Evolutionary conservation across 129 eudicot genomes (phyloP), one percentile per base, ranked within the genome.

Genomic region (Chrysanthemum makinoi): DNA sequence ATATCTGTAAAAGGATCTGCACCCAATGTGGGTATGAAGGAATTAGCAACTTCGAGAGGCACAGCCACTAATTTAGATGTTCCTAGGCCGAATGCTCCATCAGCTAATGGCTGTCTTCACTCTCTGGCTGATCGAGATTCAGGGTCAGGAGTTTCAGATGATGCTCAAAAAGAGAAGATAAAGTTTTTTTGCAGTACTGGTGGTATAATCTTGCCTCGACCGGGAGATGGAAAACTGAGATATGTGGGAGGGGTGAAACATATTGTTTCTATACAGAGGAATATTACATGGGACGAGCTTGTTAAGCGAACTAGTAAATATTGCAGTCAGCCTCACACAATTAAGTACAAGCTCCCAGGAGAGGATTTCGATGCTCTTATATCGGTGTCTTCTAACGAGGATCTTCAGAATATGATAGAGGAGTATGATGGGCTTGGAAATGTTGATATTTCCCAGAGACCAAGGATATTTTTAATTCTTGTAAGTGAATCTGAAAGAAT

Each of bases 1-100:
- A 57, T 80, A 60, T 81, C 91, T 52, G 89, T 78, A 19, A 84
- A 59, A 71, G 90, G 81, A 52, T 80, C 86, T 72, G 43, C 8
- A 35, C 43, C 43, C 43, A 35, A 35, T 35, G 43, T 35, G 43
- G 7, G 43, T 35, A 35, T 35, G 43, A 6, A 5, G 43, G 43
- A 35, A 35, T 35, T 35, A 35, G 8, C 43, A 35, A 35, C 43
- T 35, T 35, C 43, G 1, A 35, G 1, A 35, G 43, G 43, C 8
- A 7, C 43, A 35, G 9, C 43, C 43, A 0, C 43, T 6, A 35
- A 5, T 35, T 5, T 35, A 35, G 43, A 35, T 35, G 66, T 72
- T 77, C 43, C 79, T 14, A 58, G 72, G 39, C 73, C 77, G 22
- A 82, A 53, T 55, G 81, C 77, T 80, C 72, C 83, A 26, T 26